phyloP scores from a whole-genome alignment of 805 yeast genomes.

The Monosporozyma siamensis region DNA sequence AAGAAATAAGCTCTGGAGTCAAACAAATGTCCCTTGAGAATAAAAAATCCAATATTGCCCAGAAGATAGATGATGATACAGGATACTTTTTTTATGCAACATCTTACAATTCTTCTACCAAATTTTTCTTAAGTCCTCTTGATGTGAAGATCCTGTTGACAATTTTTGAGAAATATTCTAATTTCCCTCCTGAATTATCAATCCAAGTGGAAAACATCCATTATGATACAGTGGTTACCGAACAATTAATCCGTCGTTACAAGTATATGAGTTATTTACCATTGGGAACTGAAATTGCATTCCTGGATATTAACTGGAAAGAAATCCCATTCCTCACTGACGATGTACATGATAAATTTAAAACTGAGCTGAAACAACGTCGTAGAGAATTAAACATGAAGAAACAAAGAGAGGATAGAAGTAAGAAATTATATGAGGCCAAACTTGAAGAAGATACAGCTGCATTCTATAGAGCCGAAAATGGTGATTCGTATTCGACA shows the following conservation, averaged over 20 bases:
- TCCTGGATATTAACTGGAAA: constrained; percentile 81
- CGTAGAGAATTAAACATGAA: constrained; percentile 41
- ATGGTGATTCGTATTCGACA: constrained; percentile 30
- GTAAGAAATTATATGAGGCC: constrained; percentile 45
- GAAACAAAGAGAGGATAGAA: constrained; percentile 50
- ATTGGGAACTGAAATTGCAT: constrained; percentile 71
- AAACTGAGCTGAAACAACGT: constrained; percentile 49
- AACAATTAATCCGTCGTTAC: constrained; percentile 46
- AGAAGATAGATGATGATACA: constrained; percentile 32
- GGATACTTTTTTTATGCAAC: constrained; percentile 74
- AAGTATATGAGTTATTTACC: constrained; percentile 81
- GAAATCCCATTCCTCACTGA: constrained; percentile 34
- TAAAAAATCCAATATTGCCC: too few relatives aligned
- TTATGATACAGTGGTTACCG: constrained; percentile 54
- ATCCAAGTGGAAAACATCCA: constrained; percentile 61
- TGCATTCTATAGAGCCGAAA: constrained; percentile 53
- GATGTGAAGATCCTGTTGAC: constrained; percentile 67
- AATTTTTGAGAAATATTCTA: constrained; percentile 50
- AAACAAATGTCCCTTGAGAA: constrained; percentile 6
- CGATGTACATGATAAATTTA: constrained; percentile 39
- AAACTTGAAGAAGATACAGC: constrained; percentile 49
- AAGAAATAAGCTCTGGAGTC: constrained; percentile 1
- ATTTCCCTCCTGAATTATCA: constrained; percentile 58
- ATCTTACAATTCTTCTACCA: constrained; percentile 54
- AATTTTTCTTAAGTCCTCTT: constrained; percentile 63